phyloP scores from a whole-genome alignment of 2,329 filamentous ascomycete species.

The Talaromyces funiculosus region DNA sequence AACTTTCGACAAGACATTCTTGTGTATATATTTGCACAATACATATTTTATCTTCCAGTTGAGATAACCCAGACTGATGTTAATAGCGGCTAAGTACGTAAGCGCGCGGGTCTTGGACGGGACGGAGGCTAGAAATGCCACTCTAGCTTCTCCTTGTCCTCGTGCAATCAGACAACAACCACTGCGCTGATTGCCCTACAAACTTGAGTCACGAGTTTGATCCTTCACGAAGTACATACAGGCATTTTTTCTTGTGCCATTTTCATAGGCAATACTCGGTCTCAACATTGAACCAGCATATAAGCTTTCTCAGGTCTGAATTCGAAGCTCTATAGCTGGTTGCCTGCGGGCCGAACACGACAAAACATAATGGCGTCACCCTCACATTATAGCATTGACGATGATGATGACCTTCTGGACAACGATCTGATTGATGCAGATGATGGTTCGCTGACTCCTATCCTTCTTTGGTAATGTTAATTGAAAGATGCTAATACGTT shows the following conservation, averaged over 20 bases:
- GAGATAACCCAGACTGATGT: too few species aligned
- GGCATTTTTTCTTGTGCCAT: not conserved
- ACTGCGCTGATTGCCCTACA: not conserved
- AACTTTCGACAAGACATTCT: not conserved
- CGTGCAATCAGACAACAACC: not conserved
- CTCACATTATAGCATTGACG: slow-evolving; percentile 49
- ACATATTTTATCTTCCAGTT: not conserved
- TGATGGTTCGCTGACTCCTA: slow-evolving; percentile 52
- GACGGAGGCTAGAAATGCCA: slow-evolving; percentile 23
- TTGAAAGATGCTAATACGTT: not conserved
- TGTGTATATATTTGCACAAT: not conserved
- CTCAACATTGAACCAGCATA: not conserved
- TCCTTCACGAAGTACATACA: not conserved
- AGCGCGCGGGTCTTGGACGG: slow-evolving; percentile 2
- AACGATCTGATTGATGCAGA: slow-evolving; percentile 74
- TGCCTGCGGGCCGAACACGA: not conserved
- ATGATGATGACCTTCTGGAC: slow-evolving; percentile 57
- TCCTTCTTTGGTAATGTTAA: not conserved
- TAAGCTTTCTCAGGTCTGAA: not conserved
- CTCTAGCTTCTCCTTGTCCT: slow-evolving; percentile 33
- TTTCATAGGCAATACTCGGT: not conserved
- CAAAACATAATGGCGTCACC: slow-evolving; percentile 12
- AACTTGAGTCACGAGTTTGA: not conserved
- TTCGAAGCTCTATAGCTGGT: not conserved
- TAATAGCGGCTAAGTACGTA: slow-evolving; percentile 6